phyloP scores from a whole-genome alignment of 345 rosid genomes.

The Melaleuca quinquenervia region DNA sequence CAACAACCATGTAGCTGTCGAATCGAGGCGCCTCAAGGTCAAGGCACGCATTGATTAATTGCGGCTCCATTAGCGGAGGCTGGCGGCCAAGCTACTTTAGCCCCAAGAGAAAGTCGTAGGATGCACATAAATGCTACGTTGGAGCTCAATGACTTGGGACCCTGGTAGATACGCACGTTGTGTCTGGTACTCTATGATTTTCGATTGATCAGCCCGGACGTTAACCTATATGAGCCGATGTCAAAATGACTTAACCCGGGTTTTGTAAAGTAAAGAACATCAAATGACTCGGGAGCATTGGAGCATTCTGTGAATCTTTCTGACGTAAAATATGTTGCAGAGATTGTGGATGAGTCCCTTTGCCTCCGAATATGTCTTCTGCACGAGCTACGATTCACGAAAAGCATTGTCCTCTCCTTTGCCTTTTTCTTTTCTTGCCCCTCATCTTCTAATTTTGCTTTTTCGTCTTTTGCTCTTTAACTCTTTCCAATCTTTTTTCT shows the following conservation, averaged over 20 bases:
- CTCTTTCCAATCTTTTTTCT: constrained; percentile 9
- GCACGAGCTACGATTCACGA: background rate
- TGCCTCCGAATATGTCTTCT: background rate
- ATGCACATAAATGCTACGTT: background rate
- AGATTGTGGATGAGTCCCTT: background rate
- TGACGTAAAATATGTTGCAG: background rate
- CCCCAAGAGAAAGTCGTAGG: background rate
- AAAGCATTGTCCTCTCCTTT: background rate
- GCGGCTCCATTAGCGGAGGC: background rate
- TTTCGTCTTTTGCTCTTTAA: background rate
- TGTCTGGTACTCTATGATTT: background rate
- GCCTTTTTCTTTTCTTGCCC: background rate
- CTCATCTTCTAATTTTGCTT: background rate
- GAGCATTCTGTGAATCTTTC: background rate
- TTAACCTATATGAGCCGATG: background rate
- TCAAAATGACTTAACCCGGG: background rate
- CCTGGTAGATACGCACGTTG: background rate
- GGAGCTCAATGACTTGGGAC: background rate
- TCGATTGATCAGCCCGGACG: no score
- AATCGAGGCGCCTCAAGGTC: background rate
- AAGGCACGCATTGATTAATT: background rate
- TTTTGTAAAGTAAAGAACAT: background rate
- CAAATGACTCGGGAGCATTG: background rate
- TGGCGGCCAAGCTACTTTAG: background rate
- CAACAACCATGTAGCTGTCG: background rate